Conservation (phyloP, 306 rosid species). For the Corylus americana region DNA sequence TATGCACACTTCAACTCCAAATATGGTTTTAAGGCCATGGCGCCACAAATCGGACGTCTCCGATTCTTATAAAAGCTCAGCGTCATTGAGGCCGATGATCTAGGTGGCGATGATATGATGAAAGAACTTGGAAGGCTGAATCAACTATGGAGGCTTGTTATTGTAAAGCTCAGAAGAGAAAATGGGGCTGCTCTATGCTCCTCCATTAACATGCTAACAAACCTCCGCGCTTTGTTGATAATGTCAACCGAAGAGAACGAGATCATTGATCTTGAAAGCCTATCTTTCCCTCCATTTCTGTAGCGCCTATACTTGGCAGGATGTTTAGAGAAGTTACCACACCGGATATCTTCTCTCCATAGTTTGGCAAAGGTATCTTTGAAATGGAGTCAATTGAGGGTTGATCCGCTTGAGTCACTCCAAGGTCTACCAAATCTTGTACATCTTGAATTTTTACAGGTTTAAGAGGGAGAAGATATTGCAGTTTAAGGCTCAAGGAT, state of each 20-base stretch:
- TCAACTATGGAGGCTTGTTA: slow-evolving; percentile 38
- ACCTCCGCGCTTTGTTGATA: slow-evolving; percentile 28
- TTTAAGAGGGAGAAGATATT: slow-evolving; percentile 44
- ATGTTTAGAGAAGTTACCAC: slow-evolving; percentile 29
- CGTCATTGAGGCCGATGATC: slow-evolving; percentile 27
- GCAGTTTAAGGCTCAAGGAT: slow-evolving; percentile 49
- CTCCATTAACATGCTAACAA: slow-evolving; percentile 25
- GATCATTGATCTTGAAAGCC: slow-evolving; percentile 26
- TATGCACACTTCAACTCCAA: slow-evolving; percentile 16
- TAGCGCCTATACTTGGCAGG: slow-evolving; percentile 39
- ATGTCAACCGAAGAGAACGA: slow-evolving; percentile 27
- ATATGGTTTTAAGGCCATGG: slow-evolving; percentile 29
- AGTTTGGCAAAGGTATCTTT: slow-evolving; percentile 20
- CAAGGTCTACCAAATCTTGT: slow-evolving; percentile 44
- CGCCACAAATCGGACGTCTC: slow-evolving; percentile 29
- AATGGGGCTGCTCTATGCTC: slow-evolving; percentile 35
- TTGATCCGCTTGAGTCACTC: slow-evolving; percentile 37
- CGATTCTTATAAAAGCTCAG: slow-evolving; percentile 39
- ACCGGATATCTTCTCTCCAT: slow-evolving; percentile 38
- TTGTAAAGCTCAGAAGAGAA: slow-evolving; percentile 26
- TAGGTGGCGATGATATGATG: slow-evolving; percentile 8
- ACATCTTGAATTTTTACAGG: slow-evolving; percentile 56
- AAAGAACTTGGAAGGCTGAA: slow-evolving; percentile 34
- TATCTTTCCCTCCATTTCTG: slow-evolving; percentile 26
- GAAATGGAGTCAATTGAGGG: slow-evolving; percentile 35